A percentile compares a stretch with the other conserved stretches of the same genome.
These are phyloP conservation scores for Articulospora tetracladia DNA, from an alignment of 495 filamentous ascomycete genomes.

Conservation along the genomic window DNA sequence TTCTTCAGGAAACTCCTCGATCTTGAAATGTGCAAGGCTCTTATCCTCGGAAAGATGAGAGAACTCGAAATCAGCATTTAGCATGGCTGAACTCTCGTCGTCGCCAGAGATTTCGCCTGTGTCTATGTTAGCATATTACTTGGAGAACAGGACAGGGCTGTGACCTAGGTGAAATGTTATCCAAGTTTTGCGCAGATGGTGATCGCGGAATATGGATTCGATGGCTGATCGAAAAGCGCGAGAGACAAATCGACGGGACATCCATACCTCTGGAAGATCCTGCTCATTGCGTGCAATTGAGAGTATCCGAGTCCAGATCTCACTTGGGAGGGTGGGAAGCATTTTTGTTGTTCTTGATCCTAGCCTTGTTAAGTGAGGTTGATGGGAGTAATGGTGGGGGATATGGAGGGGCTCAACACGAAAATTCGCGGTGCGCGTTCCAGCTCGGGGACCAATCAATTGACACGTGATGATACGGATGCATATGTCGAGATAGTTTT, in stretches of 20 bases:
- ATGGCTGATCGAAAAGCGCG: background rate
- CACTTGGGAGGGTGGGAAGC: background rate
- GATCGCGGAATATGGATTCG: background rate
- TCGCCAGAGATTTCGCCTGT: background rate
- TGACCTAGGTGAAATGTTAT: constrained; percentile 1
- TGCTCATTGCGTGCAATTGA: background rate
- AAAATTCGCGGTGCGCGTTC: background rate
- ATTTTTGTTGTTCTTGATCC: background rate
- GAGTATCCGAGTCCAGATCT: background rate
- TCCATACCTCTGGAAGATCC: background rate
- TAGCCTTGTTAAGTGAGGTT: background rate
- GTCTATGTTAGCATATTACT: background rate
- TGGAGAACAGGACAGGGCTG: background rate
- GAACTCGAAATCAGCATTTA: background rate
- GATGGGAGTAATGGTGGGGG: background rate
- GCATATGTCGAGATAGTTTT: no score
- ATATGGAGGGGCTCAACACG: background rate
- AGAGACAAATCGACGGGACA: background rate
- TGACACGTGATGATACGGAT: no score
- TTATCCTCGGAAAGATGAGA: background rate
- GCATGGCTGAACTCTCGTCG: background rate
- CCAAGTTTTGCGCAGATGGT: constrained; percentile 3
- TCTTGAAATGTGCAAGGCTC: background rate
- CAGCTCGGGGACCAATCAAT: no score
- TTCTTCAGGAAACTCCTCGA: background rate